Base-by-base conservation (phyloP, 352 stramenopile genomes). In the Phytopythium kandeliae region DNA sequence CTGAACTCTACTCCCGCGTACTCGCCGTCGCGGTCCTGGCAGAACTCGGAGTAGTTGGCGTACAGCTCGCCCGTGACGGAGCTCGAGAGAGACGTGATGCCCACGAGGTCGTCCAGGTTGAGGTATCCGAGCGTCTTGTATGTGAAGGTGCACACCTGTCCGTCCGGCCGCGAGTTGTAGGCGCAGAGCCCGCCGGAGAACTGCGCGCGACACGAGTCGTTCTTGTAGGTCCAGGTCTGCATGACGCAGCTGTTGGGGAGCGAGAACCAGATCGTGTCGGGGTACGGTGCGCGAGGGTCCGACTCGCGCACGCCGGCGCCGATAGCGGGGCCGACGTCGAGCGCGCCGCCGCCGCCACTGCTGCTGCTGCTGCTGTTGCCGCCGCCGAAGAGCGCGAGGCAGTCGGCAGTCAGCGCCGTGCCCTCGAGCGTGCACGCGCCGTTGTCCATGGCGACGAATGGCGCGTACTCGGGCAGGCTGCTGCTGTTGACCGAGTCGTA, bases 61-160 rank as follows among this genome's bases (percentile, higher is more conserved):
- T 85, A 85, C 8, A 41, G 59, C 11, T 51, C 19, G 13, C 53
- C 34, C 0, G 60, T 65, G 25, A 38, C 17, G 19, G 63, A 57
- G 48, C 58, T 68, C 2, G n/a, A 65, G 41, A 85, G 56, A 43
- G 45, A 40, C 11, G 78, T 89, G 65, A 90, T 90, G 37, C 78
- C 78, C 5, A 90, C 78, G 31, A 90, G 54, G 42, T 87, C 78
- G 42, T 90, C 81, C 45, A 92, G 71, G 6, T 64, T 53, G 3
- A 92, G 58, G 48, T 75, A 87, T 16, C 78, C 78, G 28, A 90
- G 65, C 25, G 71, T 66, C 15, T 69, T 63, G 58, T 82, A 87
- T 38, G 67, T 72, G 62, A 73, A 90, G 7, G 74, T 74, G 60
- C 79, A 90, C 35, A 50, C 72, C n/a, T 62, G 46, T n/a, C 79